A percentile compares a stretch with the other conserved stretches of the same genome.
phyloP scores from a whole-genome alignment of 2,329 filamentous ascomycete genomes.

The Penicillium paneum region DNA sequence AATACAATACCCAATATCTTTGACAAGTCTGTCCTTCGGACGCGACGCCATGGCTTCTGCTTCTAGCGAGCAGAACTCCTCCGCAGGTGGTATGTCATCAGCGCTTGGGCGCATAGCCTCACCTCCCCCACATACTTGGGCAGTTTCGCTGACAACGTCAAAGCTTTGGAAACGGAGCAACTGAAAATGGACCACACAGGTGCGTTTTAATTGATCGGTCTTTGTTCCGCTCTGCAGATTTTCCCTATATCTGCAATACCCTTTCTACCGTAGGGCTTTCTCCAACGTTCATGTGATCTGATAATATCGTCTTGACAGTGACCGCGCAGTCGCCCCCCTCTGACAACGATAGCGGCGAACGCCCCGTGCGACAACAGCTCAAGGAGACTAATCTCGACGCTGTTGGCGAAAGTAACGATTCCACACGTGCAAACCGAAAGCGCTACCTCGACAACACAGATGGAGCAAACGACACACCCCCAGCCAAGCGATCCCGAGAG shows the following conservation, averaged over 20 bases:
- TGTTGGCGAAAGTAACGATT: slow-evolving; percentile 16
- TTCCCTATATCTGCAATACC: neutral
- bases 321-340: slow-evolving; percentile 30
- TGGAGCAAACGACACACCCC: slow-evolving; percentile 28
- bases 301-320: slow-evolving; percentile 14
- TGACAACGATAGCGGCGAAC: slow-evolving; percentile 49
- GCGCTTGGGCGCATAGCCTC: neutral
- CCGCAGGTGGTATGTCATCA: slow-evolving; percentile 9
- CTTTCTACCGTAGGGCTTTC: neutral
- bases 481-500: slow-evolving; percentile 46
- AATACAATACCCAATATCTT: neutral
- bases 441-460: slow-evolving; percentile 32
- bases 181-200: slow-evolving; percentile 1
- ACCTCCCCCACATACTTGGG: neutral
- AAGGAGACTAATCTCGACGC: slow-evolving; percentile 58
- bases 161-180: slow-evolving; percentile 4
- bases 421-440: slow-evolving; percentile 28
- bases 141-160: slow-evolving; percentile 1
- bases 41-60: slow-evolving; percentile 14
- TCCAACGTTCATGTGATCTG: slow-evolving; percentile 6
- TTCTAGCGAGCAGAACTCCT: slow-evolving; percentile 13
- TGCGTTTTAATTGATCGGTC: neutral
- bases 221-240: neutral
- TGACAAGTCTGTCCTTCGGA: slow-evolving; percentile 1
- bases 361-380: slow-evolving; percentile 59